Conservation (phyloP, 805 yeast genomes). For the Cyberlindnera mycetangii region DNA sequence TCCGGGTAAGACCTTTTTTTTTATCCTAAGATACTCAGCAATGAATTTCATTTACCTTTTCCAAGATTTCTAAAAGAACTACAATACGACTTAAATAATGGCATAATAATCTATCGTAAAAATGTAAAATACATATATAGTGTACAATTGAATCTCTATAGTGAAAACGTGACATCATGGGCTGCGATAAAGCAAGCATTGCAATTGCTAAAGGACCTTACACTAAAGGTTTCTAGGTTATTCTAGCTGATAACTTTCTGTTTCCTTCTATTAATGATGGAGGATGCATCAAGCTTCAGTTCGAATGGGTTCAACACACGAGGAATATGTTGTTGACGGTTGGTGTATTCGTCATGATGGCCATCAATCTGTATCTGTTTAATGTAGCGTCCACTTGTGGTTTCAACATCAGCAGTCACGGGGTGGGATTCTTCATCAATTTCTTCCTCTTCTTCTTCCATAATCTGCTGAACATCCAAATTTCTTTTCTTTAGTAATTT, state of each 20-base stretch:
- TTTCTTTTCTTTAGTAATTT: conserved; percentile 17
- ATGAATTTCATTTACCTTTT: no score
- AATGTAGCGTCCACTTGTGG: conserved; percentile 20
- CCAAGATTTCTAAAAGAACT: no score
- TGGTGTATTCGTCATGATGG: conserved; percentile 9
- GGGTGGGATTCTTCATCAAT: conserved; percentile 11
- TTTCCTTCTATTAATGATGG: conserved; percentile 40
- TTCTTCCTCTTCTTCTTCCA: conserved; percentile 29
- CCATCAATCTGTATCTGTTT: conserved; percentile 17
- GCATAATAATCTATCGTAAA: background rate
- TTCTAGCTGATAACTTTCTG: conserved; percentile 18
- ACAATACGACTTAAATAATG: no score
- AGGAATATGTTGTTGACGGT: conserved; percentile 7
- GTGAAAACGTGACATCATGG: no score
- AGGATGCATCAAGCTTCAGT: conserved; percentile 35
- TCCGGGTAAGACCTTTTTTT: conserved; percentile 32
- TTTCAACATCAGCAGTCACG: conserved; percentile 18
- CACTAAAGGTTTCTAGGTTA: no score
- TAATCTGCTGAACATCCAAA: conserved; percentile 9
- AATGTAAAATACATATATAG: background rate
- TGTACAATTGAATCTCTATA: no score
- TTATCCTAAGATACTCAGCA: background rate
- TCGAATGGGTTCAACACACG: conserved; percentile 31
- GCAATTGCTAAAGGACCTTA: no score
- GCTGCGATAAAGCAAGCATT: no score